Evolutionary conservation across 176 grass and related monocot species (phyloP), one percentile per base, ranked within the genome.

Genomic region (Carex littledalei): DNA sequence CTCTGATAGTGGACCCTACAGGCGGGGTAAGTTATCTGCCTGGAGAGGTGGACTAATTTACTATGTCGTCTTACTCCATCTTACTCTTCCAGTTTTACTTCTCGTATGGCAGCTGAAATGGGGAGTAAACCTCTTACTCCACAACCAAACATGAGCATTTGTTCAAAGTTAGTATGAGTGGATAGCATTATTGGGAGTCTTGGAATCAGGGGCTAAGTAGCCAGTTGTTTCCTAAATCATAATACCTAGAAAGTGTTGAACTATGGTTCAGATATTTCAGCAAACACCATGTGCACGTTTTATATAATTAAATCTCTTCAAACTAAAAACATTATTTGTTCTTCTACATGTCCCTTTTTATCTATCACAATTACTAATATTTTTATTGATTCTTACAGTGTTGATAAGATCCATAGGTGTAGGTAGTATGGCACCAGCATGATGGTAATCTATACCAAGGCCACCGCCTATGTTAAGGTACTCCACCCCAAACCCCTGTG

Each of bases 391-490:
- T 31, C 91, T 93, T 90, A 98, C 95, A 78, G 89, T 95, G 82
- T 94, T 90, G 84, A 98, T 98, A 50, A 98, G 91, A 88, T 95
- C 96, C 93, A 98, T 91, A 14, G 93, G 96, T 31, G 96, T 91
- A 84, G 96, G 93, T 82, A 98, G 86, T 78, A 95, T 37, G 63
- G 88, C 89, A 78, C 85, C 90, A 0, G 86, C 93, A 72, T 98
- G 93, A 63, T 98, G 88, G 81, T 98, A 98, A 89, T 98, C 96
- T 89, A 98, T 98, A 57, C 93, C 96, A 81, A 98, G 87, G 34
- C 93, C 96, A 77, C 96, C 96, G 45, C 96, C 93, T 67, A 98
- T 98, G 77, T 98, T 98, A 47, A 95, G 87, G 83, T 98, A 98
- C 84, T 98, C 85, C 87, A 98, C 84, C 54, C 94, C 84, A 87